Conservation (phyloP, 306 rosid genomes). For the Prunus mongolica region DNA sequence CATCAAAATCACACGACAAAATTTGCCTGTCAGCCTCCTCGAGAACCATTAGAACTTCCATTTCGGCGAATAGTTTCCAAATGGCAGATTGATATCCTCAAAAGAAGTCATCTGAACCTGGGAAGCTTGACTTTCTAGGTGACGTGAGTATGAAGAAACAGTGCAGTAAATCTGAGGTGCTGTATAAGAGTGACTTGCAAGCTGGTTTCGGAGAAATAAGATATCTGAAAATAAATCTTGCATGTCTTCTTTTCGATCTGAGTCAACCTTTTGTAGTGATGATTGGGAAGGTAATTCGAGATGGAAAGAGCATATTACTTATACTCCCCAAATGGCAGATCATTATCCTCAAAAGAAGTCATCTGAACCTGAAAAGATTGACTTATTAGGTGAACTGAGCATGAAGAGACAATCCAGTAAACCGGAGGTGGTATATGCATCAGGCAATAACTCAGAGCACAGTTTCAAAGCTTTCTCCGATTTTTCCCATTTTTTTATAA, state of each 20-base stretch:
- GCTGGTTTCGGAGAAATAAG: conserved; percentile 36
- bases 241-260: conserved; percentile 40
- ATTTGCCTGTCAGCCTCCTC: conserved; percentile 35
- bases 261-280: neutral
- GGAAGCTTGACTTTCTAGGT: conserved; percentile 25
- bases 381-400: no score
- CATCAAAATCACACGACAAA: conserved; percentile 41
- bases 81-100: conserved; percentile 35
- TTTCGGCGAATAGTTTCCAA: conserved; percentile 30
- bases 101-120: conserved; percentile 37
- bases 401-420: no score
- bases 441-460: no score
- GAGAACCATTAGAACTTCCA: conserved; percentile 19
- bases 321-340: no score
- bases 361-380: no score
- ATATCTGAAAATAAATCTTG: conserved; percentile 37
- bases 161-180: conserved; percentile 27
- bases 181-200: conserved; percentile 30
- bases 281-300: no score
- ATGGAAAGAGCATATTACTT: no score
- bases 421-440: no score
- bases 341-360: no score
- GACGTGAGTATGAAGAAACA: conserved; percentile 32
- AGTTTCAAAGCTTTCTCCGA: no score
- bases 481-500: no score